Evolutionary conservation across 495 filamentous ascomycete species (phyloP).

Genomic region (Aspergillus biplanus): DNA sequence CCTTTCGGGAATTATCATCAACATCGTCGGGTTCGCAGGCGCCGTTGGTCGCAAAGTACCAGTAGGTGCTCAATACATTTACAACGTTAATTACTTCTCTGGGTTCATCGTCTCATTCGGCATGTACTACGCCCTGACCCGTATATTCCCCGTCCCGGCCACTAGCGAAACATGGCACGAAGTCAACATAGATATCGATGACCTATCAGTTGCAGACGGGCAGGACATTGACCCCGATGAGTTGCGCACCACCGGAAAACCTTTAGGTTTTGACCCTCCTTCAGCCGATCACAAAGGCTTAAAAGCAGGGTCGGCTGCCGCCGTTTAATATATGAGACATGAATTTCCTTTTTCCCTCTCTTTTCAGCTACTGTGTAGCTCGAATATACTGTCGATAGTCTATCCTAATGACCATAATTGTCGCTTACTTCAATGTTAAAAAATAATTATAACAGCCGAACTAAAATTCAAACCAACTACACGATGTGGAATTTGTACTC

Average conservation of each 20-base stretch:
- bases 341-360: slow-evolving; percentile 5
- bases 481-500: no score
- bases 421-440: no score
- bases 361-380: no score
- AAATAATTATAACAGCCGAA: no score
- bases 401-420: no score
- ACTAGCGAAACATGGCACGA: slow-evolving; percentile 80
- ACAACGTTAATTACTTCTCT: slow-evolving; percentile 87
- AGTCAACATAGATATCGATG: slow-evolving; percentile 63
- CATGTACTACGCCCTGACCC: slow-evolving; percentile 73
- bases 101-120: slow-evolving; percentile 72
- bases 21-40: slow-evolving; percentile 89
- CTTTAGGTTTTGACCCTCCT: slow-evolving; percentile 5
- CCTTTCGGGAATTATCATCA: slow-evolving; percentile 84
- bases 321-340: not conserved
- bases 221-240: slow-evolving; percentile 35
- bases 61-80: slow-evolving; percentile 82
- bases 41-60: slow-evolving; percentile 74
- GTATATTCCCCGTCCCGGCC: slow-evolving; percentile 72
- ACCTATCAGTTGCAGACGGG: slow-evolving; percentile 46
- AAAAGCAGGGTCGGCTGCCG: slow-evolving; percentile 14
- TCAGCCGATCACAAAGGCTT: slow-evolving; percentile 20
- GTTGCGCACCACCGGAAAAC: slow-evolving; percentile 15
- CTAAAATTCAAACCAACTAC: no score
- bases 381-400: no score